These are phyloP conservation scores for Geotrichum bryndzae DNA, from an alignment of 1,139 yeast genomes.

Conservation along the genomic window DNA sequence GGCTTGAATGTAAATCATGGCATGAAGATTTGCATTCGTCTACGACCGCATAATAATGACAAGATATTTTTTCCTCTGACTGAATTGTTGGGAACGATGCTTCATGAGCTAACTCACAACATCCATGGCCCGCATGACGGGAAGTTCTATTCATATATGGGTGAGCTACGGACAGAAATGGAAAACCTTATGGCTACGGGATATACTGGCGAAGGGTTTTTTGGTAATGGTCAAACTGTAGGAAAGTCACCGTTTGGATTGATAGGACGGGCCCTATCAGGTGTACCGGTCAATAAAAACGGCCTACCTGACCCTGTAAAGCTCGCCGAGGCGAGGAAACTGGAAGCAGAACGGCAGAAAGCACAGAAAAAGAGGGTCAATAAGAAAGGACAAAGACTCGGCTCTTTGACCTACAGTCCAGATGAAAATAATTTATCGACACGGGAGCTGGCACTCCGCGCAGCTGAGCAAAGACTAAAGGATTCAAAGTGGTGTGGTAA, in stretches of 20 bases:
- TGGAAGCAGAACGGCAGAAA: slow-evolving; percentile 20
- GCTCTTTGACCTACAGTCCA: slow-evolving; percentile 17
- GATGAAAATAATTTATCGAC: slow-evolving; percentile 26
- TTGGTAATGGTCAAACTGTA: slow-evolving; percentile 49
- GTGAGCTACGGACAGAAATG: slow-evolving; percentile 53
- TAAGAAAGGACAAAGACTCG: slow-evolving; percentile 26
- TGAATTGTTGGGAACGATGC: slow-evolving; percentile 70
- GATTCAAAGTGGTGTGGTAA: slow-evolving; percentile 54
- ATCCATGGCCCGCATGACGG: slow-evolving; percentile 73
- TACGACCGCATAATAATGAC: slow-evolving; percentile 56
- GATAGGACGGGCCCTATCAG: background rate
- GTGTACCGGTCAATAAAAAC: background rate
- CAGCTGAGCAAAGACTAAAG: slow-evolving; percentile 57
- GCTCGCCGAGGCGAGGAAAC: slow-evolving; percentile 20
- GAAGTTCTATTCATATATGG: slow-evolving; percentile 59
- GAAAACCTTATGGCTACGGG: slow-evolving; percentile 48
- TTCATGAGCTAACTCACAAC: slow-evolving; percentile 87
- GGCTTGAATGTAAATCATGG: slow-evolving; percentile 91
- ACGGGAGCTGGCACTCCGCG: slow-evolving; percentile 51
- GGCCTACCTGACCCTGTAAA: slow-evolving; percentile 18
- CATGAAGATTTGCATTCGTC: slow-evolving; percentile 61
- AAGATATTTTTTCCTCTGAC: slow-evolving; percentile 58
- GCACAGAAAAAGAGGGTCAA: slow-evolving; percentile 21
- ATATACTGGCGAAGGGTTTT: slow-evolving; percentile 38
- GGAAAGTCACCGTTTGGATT: slow-evolving; percentile 37